phyloP scores from a whole-genome alignment of 345 rosid genomes.

The Brassica cretica region DNA sequence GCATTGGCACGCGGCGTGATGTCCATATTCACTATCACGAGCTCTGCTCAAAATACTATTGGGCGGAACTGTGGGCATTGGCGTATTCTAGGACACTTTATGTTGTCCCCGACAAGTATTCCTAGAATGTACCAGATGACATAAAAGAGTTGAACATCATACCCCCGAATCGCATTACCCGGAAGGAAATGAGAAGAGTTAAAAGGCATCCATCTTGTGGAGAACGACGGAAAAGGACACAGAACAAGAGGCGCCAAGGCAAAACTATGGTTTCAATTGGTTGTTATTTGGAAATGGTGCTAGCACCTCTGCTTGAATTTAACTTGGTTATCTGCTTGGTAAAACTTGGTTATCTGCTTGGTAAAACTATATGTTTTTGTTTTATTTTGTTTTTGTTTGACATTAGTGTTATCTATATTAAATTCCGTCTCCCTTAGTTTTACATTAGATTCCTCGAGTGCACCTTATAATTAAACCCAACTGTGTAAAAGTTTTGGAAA shows the following conservation, averaged over 20 bases:
- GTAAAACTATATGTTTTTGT: no score
- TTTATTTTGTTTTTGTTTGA: neutral
- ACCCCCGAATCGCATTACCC: neutral
- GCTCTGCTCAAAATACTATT: neutral
- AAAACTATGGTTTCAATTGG: neutral
- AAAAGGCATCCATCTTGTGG: no score
- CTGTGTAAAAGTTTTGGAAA: neutral
- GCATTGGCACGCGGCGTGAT: neutral
- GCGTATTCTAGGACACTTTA: neutral
- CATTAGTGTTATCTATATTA: neutral
- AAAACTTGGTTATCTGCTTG: no score
- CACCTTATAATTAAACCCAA: neutral
- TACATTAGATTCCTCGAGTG: neutral
- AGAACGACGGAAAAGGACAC: no score
- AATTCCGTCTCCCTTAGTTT: no score
- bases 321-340: no score
- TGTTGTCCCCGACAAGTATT: neutral
- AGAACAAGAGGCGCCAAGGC: no score
- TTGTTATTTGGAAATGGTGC: neutral
- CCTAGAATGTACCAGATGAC: neutral
- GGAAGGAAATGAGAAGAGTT: no score
- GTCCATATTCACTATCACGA: neutral
- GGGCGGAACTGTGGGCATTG: neutral
- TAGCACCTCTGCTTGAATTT: neutral
- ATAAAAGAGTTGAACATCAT: neutral